Conservation (phyloP, 495 filamentous ascomycete genomes). For the Durotheca rogersii region DNA sequence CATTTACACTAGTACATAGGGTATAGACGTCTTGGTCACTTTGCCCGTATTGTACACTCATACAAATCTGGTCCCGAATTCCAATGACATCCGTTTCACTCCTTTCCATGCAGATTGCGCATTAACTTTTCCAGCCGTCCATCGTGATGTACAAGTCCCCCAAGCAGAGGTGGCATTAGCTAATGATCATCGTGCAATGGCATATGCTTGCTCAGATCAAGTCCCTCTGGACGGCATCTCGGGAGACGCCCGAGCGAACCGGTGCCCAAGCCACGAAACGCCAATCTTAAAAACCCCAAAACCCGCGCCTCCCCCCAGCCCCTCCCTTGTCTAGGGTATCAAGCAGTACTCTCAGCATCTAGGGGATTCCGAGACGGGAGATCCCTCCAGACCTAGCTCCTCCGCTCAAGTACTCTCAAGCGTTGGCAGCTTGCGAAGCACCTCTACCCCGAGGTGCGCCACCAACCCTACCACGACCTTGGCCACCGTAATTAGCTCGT, state of each 20-base stretch:
- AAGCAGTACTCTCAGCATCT: background rate
- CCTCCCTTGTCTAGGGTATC: slow-evolving; percentile 5
- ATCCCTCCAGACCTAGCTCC: background rate
- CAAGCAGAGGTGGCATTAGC: slow-evolving; percentile 25
- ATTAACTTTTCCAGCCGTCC: slow-evolving; percentile 37
- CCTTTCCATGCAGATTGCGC: slow-evolving; percentile 39
- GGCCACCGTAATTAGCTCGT: slow-evolving; percentile 65
- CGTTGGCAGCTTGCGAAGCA: slow-evolving; percentile 43
- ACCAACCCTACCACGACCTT: slow-evolving; percentile 60
- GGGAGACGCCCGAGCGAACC: slow-evolving; percentile 3
- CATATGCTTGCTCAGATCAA: slow-evolving; percentile 28
- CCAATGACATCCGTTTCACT: slow-evolving; percentile 34
- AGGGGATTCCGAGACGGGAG: slow-evolving; percentile 3
- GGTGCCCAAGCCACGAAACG: slow-evolving; percentile 18
- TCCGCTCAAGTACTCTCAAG: slow-evolving; percentile 29
- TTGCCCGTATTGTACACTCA: slow-evolving; percentile 34
- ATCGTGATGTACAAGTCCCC: slow-evolving; percentile 36
- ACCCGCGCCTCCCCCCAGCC: slow-evolving; percentile 6
- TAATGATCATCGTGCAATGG: slow-evolving; percentile 28
- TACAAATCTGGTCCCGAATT: slow-evolving; percentile 30
- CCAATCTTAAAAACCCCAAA: slow-evolving; percentile 23
- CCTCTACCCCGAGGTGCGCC: slow-evolving; percentile 50
- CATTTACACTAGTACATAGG: slow-evolving; percentile 32
- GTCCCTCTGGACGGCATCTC: slow-evolving; percentile 15
- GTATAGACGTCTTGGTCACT: slow-evolving; percentile 22